Evolutionary conservation across 2,329 filamentous ascomycete genomes (phyloP), one percentile per base, ranked within the genome.

Genomic region (Nemania sp.): DNA sequence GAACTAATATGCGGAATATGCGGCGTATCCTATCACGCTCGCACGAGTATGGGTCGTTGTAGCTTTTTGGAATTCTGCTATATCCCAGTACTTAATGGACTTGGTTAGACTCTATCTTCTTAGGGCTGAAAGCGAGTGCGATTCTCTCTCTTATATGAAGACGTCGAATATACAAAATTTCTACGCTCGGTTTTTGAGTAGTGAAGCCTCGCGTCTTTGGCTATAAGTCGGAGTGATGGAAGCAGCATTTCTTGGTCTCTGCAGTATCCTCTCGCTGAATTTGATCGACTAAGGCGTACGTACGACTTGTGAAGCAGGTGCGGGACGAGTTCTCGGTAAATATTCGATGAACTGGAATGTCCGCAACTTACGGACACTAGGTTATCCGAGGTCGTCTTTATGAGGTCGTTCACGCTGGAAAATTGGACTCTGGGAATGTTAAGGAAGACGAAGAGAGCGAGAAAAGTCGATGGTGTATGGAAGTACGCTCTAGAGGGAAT

Each of bases 341-440:
- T n/a, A n/a, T n/a, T n/a, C n/a, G n/a, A n/a, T n/a, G n/a, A n/a
- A n/a, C n/a, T 77, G 15, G 66, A 72, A 3, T 15, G 77, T 1
- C 68, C 70, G n/a, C 74, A 73, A n/a, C n/a, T 20, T 75, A 72
- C 32, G 76, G 75, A 11, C 76, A 78, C 29, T 43, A 76, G 61
- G 73, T 77, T 38, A 66, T 77, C 24, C 53, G 72, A n/a, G 72
- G 75, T 22, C 70, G 75, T 1, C 74, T 74, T 0, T 73, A 74
- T 43, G 69, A 70, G 2, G 72, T 78, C 20, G 72, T 72, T 1
- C 61, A 22, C n/a, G 74, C 74, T 59, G 73, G 76, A n/a, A 55
- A 61, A 56, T 77, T 75, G 76, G 75, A 77, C 45, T 18, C 76
- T 41, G 70, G 66, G 55, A 72, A 71, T 51, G 47, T 62, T 2